Base-by-base conservation (phyloP, 805 yeast genomes). In the Candida schatavii region DNA sequence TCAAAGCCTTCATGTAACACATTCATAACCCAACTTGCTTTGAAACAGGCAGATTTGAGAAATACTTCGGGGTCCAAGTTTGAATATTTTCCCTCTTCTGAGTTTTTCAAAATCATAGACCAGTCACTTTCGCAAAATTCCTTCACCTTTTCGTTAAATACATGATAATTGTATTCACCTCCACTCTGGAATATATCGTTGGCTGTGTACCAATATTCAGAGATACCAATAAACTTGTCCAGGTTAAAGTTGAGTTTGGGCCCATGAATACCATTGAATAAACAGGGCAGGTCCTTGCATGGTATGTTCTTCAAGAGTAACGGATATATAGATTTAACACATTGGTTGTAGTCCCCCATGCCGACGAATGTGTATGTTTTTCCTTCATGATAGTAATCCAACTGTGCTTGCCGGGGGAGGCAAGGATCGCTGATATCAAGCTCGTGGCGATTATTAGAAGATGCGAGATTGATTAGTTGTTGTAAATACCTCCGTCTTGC, bases 161-260 rank as follows among this genome's bases (percentile, higher is more conserved):
- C 67, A 28, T 76, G 72, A 56, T 81, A 91, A 55, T 87, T 87
- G 59, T 90, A 90, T 42, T 81, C 88, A 11, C 97, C 98, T 2
- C 95, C 91, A 67, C 88, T 75, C 30, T 83, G 80, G 59, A 90
- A 90, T 3, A 91, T 78, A 56, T 91, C 98, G 54, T 89, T 86
- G 3, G 97, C 90, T 0, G 97, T 88, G 59, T 93, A 91, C 97
- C 98, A 93, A 66, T 88, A 93, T 62, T 93, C 99, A 5, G 96
- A 87, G 18, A 91, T 83, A 0, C 99, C 99, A 22, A 93, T 85
- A 62, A 93, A 90, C 54, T 80, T 85, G 54, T 88, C 95, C 37
- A 73, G 73, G 11, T 75, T 73, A 56, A 88, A 88, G 64, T 90
- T 88, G 46, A 93, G 79, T 23, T 74, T 77, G 3, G 99, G 99